A percentile compares a stretch with the other conserved stretches of the same genome.
Conservation (phyloP, 1,139 yeast species). For the Kazachstania sp. region DNA sequence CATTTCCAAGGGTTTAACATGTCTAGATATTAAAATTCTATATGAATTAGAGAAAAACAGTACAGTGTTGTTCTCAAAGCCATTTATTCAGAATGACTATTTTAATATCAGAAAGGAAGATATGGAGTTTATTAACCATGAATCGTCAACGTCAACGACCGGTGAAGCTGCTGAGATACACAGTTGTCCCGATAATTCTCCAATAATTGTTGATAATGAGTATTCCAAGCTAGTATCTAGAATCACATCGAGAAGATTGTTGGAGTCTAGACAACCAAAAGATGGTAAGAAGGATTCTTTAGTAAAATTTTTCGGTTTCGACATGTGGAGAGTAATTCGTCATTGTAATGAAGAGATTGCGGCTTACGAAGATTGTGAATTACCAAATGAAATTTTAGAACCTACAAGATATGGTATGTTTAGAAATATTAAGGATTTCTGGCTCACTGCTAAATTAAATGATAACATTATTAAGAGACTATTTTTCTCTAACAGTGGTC, state of each 20-base stretch:
- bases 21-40: neutral
- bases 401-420: constrained; percentile 14
- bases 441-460: constrained; percentile 46
- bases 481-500: constrained; percentile 46
- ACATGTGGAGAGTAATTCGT: constrained; percentile 1
- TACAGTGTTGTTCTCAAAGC: neutral
- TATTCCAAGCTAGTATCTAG: neutral
- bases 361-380: neutral
- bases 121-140: neutral
- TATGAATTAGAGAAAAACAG: neutral
- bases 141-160: neutral
- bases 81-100: neutral
- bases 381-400: constrained; percentile 20
- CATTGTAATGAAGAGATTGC: constrained; percentile 1
- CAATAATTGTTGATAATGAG: no score
- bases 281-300: neutral
- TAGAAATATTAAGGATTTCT: constrained; percentile 57
- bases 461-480: constrained; percentile 40
- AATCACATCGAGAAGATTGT: constrained; percentile 1
- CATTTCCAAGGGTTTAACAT: constrained; percentile 4
- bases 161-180: neutral
- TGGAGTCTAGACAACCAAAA: neutral
- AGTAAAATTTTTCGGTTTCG: constrained; percentile 1
- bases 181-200: neutral
- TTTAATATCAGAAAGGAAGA: neutral